Evolutionary conservation across 1,284 basidiomycete species (phyloP).

Genomic region (Wolfiporia cocos): DNA sequence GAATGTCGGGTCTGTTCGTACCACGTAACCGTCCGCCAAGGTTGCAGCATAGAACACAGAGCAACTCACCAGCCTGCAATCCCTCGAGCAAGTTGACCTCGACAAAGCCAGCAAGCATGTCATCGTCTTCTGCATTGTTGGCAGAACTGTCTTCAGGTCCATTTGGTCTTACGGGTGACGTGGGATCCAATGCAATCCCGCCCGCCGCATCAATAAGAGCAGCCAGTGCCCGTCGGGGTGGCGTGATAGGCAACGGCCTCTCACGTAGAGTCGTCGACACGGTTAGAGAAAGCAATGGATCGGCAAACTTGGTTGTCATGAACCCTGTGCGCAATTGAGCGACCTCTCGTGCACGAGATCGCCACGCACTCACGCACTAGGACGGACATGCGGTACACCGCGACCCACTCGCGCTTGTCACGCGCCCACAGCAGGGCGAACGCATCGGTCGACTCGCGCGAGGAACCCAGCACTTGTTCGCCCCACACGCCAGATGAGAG

Average conservation of each 20-base stretch:
- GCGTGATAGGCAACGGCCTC: constrained; percentile 47
- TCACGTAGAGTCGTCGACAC: constrained; percentile 76
- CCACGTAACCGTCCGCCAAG: neutral
- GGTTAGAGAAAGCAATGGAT: constrained; percentile 79
- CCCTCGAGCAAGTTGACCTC: constrained; percentile 80
- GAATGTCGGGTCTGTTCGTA: constrained; percentile 41
- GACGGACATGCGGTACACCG: constrained; percentile 67
- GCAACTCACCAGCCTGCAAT: constrained; percentile 40
- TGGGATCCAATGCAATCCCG: constrained; percentile 16
- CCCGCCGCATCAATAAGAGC: constrained; percentile 36
- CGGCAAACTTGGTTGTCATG: constrained; percentile 58
- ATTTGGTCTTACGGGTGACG: constrained; percentile 13
- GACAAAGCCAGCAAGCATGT: constrained; percentile 46
- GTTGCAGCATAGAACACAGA: neutral
- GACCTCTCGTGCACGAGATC: neutral
- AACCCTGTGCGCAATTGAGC: constrained; percentile 44
- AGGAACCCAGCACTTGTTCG: constrained; percentile 29
- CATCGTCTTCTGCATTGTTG: constrained; percentile 27
- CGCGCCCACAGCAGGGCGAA: constrained; percentile 63
- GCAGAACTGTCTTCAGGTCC: constrained; percentile 4
- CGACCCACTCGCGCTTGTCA: constrained; percentile 58
- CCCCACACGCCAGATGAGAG: constrained; percentile 73
- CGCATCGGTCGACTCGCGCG: constrained; percentile 30
- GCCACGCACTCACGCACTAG: constrained; percentile 59
- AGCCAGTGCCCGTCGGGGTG: constrained; percentile 47